These are phyloP conservation scores for Allantophomopsis lycopodina DNA, from an alignment of 2,329 filamentous ascomycete genomes.

Conservation along the genomic window DNA sequence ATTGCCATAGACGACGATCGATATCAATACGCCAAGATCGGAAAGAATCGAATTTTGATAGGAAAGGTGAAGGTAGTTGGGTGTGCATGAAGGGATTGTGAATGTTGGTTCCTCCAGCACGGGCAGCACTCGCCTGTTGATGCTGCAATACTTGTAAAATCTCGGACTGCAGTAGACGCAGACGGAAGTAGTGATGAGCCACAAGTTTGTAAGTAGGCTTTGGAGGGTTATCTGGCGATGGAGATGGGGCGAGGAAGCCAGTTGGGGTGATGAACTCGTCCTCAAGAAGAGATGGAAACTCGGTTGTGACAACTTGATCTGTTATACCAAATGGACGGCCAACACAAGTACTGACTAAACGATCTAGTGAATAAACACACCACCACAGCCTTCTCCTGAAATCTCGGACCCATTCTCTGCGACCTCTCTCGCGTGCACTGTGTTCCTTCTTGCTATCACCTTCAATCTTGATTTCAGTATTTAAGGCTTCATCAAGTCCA, in stretches of 20 bases:
- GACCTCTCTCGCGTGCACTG: slow-evolving; percentile 39
- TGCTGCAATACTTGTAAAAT: slow-evolving; percentile 89
- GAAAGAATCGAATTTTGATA: slow-evolving; percentile 74
- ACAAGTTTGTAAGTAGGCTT: slow-evolving; percentile 81
- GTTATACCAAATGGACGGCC: slow-evolving; percentile 87
- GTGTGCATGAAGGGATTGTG: slow-evolving; percentile 64
- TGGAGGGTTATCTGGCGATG: slow-evolving; percentile 24
- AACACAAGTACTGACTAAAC: slow-evolving; percentile 89
- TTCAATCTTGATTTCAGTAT: slow-evolving; percentile 19
- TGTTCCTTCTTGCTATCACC: slow-evolving; percentile 18
- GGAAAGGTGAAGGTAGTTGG: slow-evolving; percentile 70
- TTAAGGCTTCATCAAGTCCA: slow-evolving; percentile 31
- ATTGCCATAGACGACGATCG: slow-evolving; percentile 68
- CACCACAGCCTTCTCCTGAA: slow-evolving; percentile 83
- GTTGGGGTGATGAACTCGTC: slow-evolving; percentile 75
- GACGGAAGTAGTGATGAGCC: slow-evolving; percentile 80
- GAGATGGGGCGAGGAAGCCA: slow-evolving; percentile 49
- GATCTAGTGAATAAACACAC: slow-evolving; percentile 91
- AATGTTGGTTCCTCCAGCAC: slow-evolving; percentile 48
- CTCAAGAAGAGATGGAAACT: slow-evolving; percentile 81
- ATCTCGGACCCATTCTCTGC: slow-evolving; percentile 75
- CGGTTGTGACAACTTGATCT: slow-evolving; percentile 92
- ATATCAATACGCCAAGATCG: slow-evolving; percentile 81
- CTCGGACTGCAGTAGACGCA: slow-evolving; percentile 83
- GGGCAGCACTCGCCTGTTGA: slow-evolving; percentile 72